Base-by-base conservation (phyloP, 208 protist species). In the Crithidia sp. region DNA sequence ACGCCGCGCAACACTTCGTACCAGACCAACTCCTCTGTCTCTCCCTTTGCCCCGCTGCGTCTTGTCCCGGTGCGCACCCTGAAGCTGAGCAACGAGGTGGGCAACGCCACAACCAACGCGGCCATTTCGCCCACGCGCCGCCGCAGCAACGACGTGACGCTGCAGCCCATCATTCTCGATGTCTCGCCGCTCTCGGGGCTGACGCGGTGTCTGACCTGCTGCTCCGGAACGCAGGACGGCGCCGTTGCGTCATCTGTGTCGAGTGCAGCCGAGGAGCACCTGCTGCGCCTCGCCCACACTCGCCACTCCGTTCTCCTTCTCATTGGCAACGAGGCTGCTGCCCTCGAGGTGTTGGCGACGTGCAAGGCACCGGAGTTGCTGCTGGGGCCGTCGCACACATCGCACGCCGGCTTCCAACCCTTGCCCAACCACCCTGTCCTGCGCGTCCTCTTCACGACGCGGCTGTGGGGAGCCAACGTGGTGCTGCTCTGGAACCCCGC, bases 381-480 rank as follows among this genome's bases (percentile, higher is more conserved):
- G 65, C 74, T 84, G 19, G 56, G 58, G 3, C 9, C 47, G 4
- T 53, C 57, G 43, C 59, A 76, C 69, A 75, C 56, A 37, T 63
- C 50, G 70, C 69, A 53, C 37, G 76, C 83, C 16, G 16, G 56
- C 36, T 92, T 93, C 65, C 17, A 55, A 3, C 77, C 86, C 7
- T 69, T 95, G 64, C 57, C 70, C 3, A 54, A 76, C 17, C 75
- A 90, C 45, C 63, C 71, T 14, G 44, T 79, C n/a, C 67, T 94
- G 45, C 74, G 65, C 56, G 53, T 88, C 16, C 76, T 88, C 67
- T 86, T 88, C 68, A 85, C 72, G 4, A 94, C 86, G 14, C 83
- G 84, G n/a, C 66, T 90, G 67, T 94, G 85, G 86, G 89, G 86
- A 2, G 86, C 86, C 6, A 88, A 91, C 67, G 74, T 87, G 74